Base-by-base conservation (phyloP, 306 rosid genomes). In the Carpinus fangiana region DNA sequence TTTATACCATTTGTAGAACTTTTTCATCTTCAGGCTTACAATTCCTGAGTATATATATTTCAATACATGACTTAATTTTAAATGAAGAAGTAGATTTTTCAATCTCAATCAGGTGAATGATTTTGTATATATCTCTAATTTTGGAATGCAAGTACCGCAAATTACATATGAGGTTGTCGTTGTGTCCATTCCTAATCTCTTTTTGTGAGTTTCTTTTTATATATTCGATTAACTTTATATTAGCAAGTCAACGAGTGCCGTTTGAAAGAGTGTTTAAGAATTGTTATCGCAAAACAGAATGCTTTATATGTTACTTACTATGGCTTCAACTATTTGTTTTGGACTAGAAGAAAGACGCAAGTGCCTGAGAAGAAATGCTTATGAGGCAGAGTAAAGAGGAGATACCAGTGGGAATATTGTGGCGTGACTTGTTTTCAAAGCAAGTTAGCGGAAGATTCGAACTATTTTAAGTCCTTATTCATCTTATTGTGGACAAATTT, bases 111-210 rank as follows among this genome's bases (percentile, higher is more conserved):
- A 74, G 60, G 66, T 26, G 34, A 75, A 73, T 80, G 34, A 76
- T 57, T 70, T 43, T 77, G 59, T 59, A 43, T 59, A 34, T 1
- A 8, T 56, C 69, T n/a, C 31, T 62, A 6, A 66, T 16, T 20
- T 71, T 38, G 53, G 46, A 56, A 83, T 89, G 80, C 90, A 94
- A 97, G 97, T 90, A 18, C 93, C 97, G 52, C 97, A 92, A 79
- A 93, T 94, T 66, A 94, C 98, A 20, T 97, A 94, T 87, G 98
- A 90, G 80, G 82, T 90, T 86, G 98, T 97, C 73, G 70, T 92
- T 84, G 92, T 56, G 97, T 92, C 12, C 78, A 23, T 23, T 23
- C 26, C 26, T 23, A 23, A 23, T 23, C 26, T 23, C 26, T 23
- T 23, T 23, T 23, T 23, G 26, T 23, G 26, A 23, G 26, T 23